Conservation (phyloP, 805 yeast species). For the Kodamaea restingae region DNA sequence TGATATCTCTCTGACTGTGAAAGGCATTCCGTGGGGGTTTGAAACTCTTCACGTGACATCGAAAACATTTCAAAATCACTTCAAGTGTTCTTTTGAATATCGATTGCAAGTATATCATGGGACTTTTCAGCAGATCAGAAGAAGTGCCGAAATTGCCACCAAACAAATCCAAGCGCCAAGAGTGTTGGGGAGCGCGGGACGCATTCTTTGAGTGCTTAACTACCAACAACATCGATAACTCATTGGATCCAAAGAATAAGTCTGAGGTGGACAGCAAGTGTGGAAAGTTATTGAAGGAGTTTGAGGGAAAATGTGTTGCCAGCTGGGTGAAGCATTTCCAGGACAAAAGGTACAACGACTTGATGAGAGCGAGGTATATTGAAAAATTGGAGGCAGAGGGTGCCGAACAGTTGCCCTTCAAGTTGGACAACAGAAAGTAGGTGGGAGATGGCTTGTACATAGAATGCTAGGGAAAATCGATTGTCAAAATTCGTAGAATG, state of each 20-base stretch:
- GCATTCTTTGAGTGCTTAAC: conserved; percentile 71
- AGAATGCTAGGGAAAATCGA: no score
- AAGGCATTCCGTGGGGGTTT: no score
- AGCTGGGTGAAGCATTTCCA: conserved; percentile 90
- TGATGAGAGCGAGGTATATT: conserved; percentile 62
- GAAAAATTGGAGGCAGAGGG: conserved; percentile 70
- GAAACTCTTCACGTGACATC: background rate
- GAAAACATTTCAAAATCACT: no score
- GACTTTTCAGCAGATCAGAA: conserved; percentile 41
- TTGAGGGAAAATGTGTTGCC: conserved; percentile 72
- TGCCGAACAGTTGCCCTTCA: conserved; percentile 35
- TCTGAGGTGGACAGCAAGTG: conserved; percentile 53
- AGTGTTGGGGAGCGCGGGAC: conserved; percentile 92
- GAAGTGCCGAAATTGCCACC: conserved; percentile 42
- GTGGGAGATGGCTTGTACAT: background rate
- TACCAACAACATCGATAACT: conserved; percentile 60
- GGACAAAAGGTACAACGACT: conserved; percentile 78
- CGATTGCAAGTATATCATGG: no score
- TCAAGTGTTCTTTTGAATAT: no score
- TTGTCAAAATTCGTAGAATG: no score
- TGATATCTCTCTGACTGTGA: no score
- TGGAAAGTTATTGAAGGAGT: conserved; percentile 50
- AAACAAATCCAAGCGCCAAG: conserved; percentile 62
- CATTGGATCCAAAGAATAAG: conserved; percentile 52
- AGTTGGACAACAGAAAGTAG: conserved; percentile 21